Conservation (phyloP, 2,329 filamentous ascomycete genomes). For the Colletotrichum melonis region DNA sequence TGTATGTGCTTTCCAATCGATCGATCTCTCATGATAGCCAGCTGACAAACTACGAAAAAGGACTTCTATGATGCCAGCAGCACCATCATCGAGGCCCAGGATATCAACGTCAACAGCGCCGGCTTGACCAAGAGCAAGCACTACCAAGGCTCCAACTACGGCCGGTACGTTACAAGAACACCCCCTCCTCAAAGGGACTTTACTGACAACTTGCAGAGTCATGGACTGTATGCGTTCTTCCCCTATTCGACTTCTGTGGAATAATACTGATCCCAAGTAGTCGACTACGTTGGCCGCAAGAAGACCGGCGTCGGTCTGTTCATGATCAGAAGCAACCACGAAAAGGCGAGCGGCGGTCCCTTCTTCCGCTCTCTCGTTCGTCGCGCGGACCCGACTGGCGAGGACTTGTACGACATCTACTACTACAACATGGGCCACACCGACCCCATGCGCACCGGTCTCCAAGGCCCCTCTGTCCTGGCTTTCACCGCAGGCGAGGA, state of each 20-base stretch:
- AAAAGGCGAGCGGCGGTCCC: constrained; percentile 51
- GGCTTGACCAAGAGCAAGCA: constrained; percentile 53
- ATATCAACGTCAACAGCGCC: constrained; percentile 42
- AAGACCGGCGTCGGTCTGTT: constrained; percentile 49
- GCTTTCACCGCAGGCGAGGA: constrained; percentile 50
- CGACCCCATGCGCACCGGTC: constrained; percentile 52
- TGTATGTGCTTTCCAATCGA: background rate
- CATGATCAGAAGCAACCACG: constrained; percentile 43
- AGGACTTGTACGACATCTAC: constrained; percentile 56
- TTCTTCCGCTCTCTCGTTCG: constrained; percentile 54
- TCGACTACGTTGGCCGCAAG: constrained; percentile 51
- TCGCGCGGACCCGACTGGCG: constrained; percentile 47
- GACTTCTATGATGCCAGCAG: constrained; percentile 48
- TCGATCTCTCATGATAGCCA: background rate
- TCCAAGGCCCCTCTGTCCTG: constrained; percentile 53
- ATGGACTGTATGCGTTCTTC: constrained; percentile 4
- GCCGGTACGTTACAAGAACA: constrained; percentile 39
- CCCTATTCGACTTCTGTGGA: background rate
- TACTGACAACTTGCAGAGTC: background rate
- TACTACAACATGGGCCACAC: constrained; percentile 57
- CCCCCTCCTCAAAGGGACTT: background rate
- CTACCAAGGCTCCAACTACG: constrained; percentile 51
- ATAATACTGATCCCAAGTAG: constrained; percentile 44
- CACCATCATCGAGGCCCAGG: constrained; percentile 47
- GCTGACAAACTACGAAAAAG: background rate